Conservation (phyloP, 148 eudicot species). For the Cornus kousa region DNA sequence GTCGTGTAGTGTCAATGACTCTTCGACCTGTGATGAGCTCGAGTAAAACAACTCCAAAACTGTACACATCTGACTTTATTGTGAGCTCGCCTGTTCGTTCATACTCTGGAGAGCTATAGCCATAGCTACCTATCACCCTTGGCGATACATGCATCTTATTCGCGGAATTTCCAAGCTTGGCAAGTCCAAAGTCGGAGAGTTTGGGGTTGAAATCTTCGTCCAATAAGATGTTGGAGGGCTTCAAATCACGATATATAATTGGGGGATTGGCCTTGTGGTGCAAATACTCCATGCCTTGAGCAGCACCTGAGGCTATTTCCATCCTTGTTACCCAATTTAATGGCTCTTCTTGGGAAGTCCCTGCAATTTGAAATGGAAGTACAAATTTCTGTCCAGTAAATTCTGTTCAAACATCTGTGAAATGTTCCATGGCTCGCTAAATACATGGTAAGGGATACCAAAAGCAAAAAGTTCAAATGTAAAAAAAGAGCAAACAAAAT, state of each 20-base stretch:
- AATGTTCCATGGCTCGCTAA: no score
- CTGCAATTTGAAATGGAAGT: no score
- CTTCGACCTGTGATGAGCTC: slow-evolving; percentile 62
- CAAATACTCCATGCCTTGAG: slow-evolving; percentile 59
- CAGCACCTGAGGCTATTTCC: slow-evolving; percentile 62
- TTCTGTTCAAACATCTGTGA: no score
- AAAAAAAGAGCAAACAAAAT: no score
- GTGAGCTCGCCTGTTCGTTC: no score
- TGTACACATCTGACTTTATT: slow-evolving; percentile 59
- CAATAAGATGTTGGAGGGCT: slow-evolving; percentile 55
- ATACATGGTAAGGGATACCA: no score
- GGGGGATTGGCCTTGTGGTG: slow-evolving; percentile 59
- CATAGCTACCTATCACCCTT: no score
- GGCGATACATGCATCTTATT: background rate
- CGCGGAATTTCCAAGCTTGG: slow-evolving; percentile 52
- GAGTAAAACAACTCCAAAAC: slow-evolving; percentile 61
- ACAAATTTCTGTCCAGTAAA: no score
- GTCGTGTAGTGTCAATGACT: slow-evolving; percentile 54
- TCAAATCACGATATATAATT: slow-evolving; percentile 52
- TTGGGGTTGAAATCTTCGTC: slow-evolving; percentile 47
- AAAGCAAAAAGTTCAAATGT: no score
- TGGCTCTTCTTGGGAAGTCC: no score
- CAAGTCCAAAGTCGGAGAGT: slow-evolving; percentile 57
- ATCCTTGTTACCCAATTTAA: slow-evolving; percentile 53
- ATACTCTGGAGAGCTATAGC: no score